Percentiles rank a stretch among this genome's conserved stretches.
Conservation (phyloP, 1,284 basidiomycete genomes). For the Ganoderma sinense region DNA sequence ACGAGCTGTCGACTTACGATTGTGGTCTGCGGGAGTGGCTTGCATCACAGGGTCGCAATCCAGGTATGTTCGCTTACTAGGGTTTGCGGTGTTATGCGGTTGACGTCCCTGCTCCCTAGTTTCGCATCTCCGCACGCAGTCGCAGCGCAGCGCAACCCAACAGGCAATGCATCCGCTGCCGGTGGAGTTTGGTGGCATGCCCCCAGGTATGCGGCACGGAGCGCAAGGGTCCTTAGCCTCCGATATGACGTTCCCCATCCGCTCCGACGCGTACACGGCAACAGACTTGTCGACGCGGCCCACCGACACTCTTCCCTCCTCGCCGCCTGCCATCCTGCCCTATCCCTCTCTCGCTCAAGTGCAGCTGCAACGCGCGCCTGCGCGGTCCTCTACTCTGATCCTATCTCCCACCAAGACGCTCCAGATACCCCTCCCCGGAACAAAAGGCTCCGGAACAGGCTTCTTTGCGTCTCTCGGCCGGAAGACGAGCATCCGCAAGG, state of each 20-base stretch:
- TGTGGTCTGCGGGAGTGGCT: constrained; percentile 86
- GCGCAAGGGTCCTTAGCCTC: constrained; percentile 77
- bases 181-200: constrained; percentile 25
- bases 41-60: constrained; percentile 32
- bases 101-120: constrained; percentile 5
- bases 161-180: constrained; percentile 27
- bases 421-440: constrained; percentile 37
- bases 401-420: constrained; percentile 44
- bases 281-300: constrained; percentile 70
- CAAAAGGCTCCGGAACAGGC: constrained; percentile 53
- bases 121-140: constrained; percentile 20
- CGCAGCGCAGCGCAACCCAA: constrained; percentile 25
- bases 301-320: constrained; percentile 53
- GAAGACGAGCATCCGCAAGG: constrained; percentile 65
- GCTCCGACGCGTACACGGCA: constrained; percentile 76
- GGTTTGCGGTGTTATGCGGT: not conserved
- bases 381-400: constrained; percentile 38
- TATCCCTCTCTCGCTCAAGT: constrained; percentile 68
- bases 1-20: constrained; percentile 80
- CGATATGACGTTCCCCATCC: constrained; percentile 79
- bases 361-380: constrained; percentile 31
- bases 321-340: constrained; percentile 72
- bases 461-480: constrained; percentile 82
- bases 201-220: constrained; percentile 63
- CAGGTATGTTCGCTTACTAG: constrained; percentile 54